phyloP scores from a whole-genome alignment of 2,329 filamentous ascomycete genomes.

The Epichloe bromicola region DNA sequence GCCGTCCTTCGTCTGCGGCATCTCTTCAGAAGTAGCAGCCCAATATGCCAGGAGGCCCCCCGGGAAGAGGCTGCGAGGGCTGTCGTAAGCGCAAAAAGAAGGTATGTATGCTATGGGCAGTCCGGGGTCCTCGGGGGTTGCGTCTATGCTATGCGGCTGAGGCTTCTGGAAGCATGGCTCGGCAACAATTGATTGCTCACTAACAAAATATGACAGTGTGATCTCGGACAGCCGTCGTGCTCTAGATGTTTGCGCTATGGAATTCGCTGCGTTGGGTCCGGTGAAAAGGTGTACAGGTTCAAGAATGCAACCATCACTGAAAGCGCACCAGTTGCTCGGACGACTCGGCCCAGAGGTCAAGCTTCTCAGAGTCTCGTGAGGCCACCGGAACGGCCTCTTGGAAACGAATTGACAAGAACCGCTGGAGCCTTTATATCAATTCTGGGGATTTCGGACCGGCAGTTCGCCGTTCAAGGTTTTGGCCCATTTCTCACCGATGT shows the following conservation, averaged over 20 bases:
- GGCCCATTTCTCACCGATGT: constrained; percentile 32
- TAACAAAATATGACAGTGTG: not conserved
- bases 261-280: constrained; percentile 4
- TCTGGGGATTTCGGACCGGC: constrained; percentile 27
- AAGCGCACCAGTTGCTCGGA: not conserved
- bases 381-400: constrained; percentile 1
- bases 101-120: constrained; percentile 4
- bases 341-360: not conserved
- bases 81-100: constrained; percentile 6
- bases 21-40: not conserved
- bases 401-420: not conserved
- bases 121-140: not conserved
- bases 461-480: constrained; percentile 34
- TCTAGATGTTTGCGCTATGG: constrained; percentile 3
- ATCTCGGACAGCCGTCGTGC: constrained; percentile 4
- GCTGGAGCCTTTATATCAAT: constrained; percentile 15
- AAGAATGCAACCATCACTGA: constrained; percentile 4
- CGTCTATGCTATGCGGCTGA: not conserved
- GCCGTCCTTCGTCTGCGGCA: not conserved
- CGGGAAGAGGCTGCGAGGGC: constrained; percentile 2
- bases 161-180: not conserved
- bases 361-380: not conserved
- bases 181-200: not conserved
- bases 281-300: constrained; percentile 3
- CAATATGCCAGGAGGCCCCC: constrained; percentile 1